Evolutionary conservation across 345 rosid genomes (phyloP).

Genomic region (Heritiera littoralis): DNA sequence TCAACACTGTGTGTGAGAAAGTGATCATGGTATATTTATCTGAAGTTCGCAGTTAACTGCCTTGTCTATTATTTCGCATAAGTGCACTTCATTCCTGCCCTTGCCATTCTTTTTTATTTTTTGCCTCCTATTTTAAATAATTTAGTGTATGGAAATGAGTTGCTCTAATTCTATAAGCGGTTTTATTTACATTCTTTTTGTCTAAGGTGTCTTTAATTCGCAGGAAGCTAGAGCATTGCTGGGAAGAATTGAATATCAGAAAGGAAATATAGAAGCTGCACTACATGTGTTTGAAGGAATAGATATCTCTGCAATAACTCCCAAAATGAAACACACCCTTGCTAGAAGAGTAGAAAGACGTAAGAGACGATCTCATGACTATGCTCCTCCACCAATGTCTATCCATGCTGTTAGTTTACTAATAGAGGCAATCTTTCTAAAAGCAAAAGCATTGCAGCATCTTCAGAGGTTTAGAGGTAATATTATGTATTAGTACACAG

Average conservation of each 20-base stretch:
- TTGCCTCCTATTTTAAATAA: neutral
- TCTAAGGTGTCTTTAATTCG: conserved; percentile 19
- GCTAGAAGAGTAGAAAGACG: conserved; percentile 49
- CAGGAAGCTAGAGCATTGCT: conserved; percentile 88
- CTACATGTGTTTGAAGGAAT: conserved; percentile 88
- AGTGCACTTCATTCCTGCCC: neutral
- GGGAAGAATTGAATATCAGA: conserved; percentile 87
- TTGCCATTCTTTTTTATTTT: neutral
- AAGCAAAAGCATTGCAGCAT: conserved; percentile 74
- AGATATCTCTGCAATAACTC: conserved; percentile 62
- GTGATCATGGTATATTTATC: neutral
- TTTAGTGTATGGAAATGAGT: neutral
- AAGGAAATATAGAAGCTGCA: conserved; percentile 78
- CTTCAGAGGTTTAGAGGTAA: conserved; percentile 73
- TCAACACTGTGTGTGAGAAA: neutral
- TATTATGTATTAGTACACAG: neutral
- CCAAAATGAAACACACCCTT: conserved; percentile 61
- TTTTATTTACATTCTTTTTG: conserved; percentile 11
- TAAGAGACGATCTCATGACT: conserved; percentile 48
- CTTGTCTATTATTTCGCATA: conserved; percentile 10
- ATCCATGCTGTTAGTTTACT: conserved; percentile 70
- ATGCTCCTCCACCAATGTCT: conserved; percentile 58
- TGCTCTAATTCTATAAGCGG: neutral
- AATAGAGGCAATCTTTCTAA: conserved; percentile 79
- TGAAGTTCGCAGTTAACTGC: neutral